Conservation (phyloP, 1,284 basidiomycete genomes). For the Ustilago bromivora region DNA sequence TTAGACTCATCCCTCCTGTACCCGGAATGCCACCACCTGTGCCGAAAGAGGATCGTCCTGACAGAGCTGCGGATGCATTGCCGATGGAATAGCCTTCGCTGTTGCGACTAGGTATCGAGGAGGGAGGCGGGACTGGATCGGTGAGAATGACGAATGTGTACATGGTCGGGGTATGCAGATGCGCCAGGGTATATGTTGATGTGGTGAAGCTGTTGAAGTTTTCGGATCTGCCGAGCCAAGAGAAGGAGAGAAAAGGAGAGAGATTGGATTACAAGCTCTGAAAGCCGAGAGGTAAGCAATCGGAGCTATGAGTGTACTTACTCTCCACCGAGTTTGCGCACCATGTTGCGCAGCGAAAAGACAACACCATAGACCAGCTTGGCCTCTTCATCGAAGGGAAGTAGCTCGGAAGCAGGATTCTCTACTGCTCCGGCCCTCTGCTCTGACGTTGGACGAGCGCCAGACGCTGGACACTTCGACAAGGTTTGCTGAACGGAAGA, state of each 20-base stretch:
- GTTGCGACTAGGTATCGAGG: slow-evolving; percentile 43
- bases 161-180: slow-evolving; percentile 89
- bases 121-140: slow-evolving; percentile 77
- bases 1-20: slow-evolving; percentile 72
- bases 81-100: slow-evolving; percentile 48
- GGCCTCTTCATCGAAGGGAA: slow-evolving; percentile 93
- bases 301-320: slow-evolving; percentile 21
- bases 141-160: slow-evolving; percentile 96
- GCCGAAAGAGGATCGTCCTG: slow-evolving; percentile 42
- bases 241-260: background rate
- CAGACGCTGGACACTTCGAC: background rate
- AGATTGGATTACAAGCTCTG: background rate
- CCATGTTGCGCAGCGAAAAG: slow-evolving; percentile 90
- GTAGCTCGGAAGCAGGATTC: slow-evolving; percentile 26
- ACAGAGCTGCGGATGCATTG: slow-evolving; percentile 25
- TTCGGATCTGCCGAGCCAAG: slow-evolving; percentile 72
- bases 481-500: slow-evolving; percentile 2
- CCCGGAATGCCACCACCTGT: slow-evolving; percentile 63
- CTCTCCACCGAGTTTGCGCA: slow-evolving; percentile 80
- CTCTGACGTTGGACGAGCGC: slow-evolving; percentile 3
- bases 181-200: slow-evolving; percentile 90
- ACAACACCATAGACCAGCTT: slow-evolving; percentile 98
- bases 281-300: background rate
- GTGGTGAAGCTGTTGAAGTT: slow-evolving; percentile 91
- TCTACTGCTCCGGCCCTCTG: slow-evolving; percentile 18